These are phyloP conservation scores for Cephalotrichum gorgonifer DNA, from an alignment of 2,329 filamentous ascomycete species.

Conservation along the genomic window DNA sequence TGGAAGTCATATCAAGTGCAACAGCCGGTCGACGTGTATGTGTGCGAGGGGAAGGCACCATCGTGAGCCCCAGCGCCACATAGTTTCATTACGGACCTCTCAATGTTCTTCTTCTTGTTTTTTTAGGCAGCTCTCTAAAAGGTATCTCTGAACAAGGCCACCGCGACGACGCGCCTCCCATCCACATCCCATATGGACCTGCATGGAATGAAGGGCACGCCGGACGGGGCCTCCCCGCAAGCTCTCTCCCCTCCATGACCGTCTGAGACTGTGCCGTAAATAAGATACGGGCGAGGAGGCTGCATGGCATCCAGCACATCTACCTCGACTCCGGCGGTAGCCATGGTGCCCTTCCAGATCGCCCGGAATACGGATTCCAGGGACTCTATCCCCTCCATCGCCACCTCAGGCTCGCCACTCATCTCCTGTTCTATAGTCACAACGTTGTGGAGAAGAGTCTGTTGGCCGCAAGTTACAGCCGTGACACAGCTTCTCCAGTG, in stretches of 20 bases:
- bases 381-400: background rate
- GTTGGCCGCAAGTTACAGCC: conserved; percentile 12
- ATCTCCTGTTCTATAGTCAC: background rate
- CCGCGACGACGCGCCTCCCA: background rate
- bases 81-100: too few relatives aligned
- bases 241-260: too few relatives aligned
- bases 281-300: background rate
- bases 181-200: conserved; percentile 3
- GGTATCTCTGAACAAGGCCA: conserved; percentile 5
- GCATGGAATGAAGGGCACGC: conserved; percentile 1
- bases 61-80: too few relatives aligned
- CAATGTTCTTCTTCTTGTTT: background rate
- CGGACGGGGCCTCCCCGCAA: background rate
- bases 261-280: background rate
- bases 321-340: background rate
- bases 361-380: conserved; percentile 2
- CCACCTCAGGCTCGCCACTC: background rate
- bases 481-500: conserved; percentile 20
- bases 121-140: background rate
- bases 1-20: too few relatives aligned
- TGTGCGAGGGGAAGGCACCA: too few relatives aligned
- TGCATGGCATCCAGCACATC: background rate
- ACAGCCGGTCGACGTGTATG: too few relatives aligned
- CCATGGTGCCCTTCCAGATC: background rate
- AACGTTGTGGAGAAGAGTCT: conserved; percentile 17